Conservation (phyloP, 768 basidiomycete genomes). For the Suillus ampliporus region DNA sequence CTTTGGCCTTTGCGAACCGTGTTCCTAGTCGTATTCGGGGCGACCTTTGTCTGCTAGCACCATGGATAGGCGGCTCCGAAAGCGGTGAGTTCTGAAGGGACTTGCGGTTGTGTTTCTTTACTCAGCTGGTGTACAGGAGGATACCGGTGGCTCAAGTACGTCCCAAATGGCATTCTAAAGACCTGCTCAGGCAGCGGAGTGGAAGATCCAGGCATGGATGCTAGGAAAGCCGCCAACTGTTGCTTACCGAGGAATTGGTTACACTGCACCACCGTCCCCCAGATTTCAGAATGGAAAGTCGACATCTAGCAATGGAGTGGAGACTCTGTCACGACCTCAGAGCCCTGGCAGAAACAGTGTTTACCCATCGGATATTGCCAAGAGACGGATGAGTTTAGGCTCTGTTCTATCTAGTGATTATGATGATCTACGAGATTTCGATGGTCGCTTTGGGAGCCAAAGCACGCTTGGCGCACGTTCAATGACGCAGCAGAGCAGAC, state of each 20-base stretch:
- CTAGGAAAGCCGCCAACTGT: conserved; percentile 92
- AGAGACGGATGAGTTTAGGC: conserved; percentile 71
- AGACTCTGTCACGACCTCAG: conserved; percentile 27
- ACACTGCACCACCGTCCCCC: conserved; percentile 54
- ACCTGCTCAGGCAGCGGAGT: conserved; percentile 97
- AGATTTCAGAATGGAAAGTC: conserved; percentile 32
- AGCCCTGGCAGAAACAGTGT: conserved; percentile 23
- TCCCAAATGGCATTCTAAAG: conserved; percentile 90
- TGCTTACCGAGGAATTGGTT: conserved; percentile 86
- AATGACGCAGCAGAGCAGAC: conserved; percentile 44
- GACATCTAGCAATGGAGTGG: conserved; percentile 23
- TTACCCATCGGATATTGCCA: conserved; percentile 43
- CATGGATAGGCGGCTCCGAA: conserved; percentile 95
- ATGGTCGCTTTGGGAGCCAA: conserved; percentile 82
- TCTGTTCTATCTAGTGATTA: conserved; percentile 84
- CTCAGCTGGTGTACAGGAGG: conserved; percentile 54
- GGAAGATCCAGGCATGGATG: conserved; percentile 97
- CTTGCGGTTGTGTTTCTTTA: conserved; percentile 11
- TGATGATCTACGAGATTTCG: conserved; percentile 86
- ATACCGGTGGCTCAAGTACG: conserved; percentile 97
- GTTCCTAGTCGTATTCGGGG: conserved; percentile 79
- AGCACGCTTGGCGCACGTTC: conserved; percentile 68
- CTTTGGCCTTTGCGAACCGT: conserved; percentile 83
- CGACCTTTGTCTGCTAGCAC: conserved; percentile 87
- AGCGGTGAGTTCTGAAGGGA: conserved; percentile 54